phyloP scores from a whole-genome alignment of 2,329 filamentous ascomycete species.

The Metarhizium robertsii region DNA sequence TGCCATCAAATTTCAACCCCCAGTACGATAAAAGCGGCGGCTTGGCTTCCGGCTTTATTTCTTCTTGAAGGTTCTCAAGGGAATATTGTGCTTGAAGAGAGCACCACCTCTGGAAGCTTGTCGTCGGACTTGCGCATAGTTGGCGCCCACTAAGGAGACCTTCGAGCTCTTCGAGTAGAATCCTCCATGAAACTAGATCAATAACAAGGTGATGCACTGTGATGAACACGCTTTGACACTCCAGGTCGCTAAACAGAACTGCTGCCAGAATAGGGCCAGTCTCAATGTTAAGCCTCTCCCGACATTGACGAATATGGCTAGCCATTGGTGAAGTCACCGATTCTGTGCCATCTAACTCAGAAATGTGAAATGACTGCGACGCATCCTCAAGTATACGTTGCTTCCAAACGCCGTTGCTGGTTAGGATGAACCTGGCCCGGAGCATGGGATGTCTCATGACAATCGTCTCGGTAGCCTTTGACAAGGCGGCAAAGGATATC shows the following conservation, averaged over 20 bases:
- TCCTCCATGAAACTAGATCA: conserved; percentile 42
- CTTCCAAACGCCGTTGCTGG: conserved; percentile 8
- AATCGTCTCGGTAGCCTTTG: neutral
- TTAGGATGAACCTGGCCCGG: conserved; percentile 19
- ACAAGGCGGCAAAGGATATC: neutral
- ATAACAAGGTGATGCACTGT: conserved; percentile 12
- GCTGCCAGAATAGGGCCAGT: neutral
- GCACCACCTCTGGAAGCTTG: neutral
- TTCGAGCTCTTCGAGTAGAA: conserved; percentile 9
- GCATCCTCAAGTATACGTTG: conserved; percentile 11
- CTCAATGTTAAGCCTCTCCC: neutral
- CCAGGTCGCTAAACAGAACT: neutral
- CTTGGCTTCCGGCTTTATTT: neutral
- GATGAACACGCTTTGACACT: neutral
- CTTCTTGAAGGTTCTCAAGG: neutral
- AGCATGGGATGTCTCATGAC: conserved; percentile 19
- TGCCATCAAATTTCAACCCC: neutral
- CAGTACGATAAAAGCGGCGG: neutral
- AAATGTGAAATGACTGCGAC: neutral
- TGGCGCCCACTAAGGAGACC: neutral
- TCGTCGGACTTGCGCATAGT: neutral
- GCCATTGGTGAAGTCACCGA: neutral
- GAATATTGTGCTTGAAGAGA: neutral
- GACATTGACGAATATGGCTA: neutral
- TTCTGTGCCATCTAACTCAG: neutral